Conservation (phyloP, 1,284 basidiomycete species). For the Erythrobasidium hasegawianum region DNA sequence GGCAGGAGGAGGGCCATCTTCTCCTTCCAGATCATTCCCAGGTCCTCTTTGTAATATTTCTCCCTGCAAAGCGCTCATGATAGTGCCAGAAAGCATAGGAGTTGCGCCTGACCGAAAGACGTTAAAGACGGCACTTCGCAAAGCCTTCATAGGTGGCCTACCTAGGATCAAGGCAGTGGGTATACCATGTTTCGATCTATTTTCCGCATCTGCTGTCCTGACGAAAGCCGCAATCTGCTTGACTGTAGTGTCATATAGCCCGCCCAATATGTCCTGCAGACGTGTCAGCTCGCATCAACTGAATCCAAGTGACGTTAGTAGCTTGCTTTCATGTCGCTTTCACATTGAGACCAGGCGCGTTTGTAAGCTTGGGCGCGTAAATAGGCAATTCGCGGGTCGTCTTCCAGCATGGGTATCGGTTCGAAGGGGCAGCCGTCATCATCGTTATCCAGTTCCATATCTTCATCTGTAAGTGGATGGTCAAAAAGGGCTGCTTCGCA, state of each 20-base stretch:
- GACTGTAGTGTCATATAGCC: constrained; percentile 18
- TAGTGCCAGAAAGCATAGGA: constrained; percentile 5
- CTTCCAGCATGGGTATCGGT: background rate
- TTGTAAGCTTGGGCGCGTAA: constrained; percentile 4
- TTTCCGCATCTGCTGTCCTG: background rate
- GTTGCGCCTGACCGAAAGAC: constrained; percentile 14
- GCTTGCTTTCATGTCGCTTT: constrained; percentile 4
- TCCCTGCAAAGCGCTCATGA: background rate
- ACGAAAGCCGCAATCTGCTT: constrained; percentile 19
- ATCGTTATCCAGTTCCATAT: background rate
- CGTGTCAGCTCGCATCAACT: too few species aligned
- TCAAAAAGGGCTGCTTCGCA: background rate
- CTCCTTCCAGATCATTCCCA: background rate
- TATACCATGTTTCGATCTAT: background rate
- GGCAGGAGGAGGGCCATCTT: background rate
- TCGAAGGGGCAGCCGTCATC: background rate
- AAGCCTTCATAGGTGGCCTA: background rate
- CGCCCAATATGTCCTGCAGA: constrained; percentile 6
- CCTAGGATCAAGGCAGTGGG: constrained; percentile 24
- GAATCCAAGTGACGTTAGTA: too few species aligned
- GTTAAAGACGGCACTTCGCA: background rate
- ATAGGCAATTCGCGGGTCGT: background rate
- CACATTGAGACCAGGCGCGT: background rate
- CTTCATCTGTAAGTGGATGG: background rate
- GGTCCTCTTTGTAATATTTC: background rate